A percentile compares a stretch with the other conserved stretches of the same genome.
Conservation (phyloP, 179 eudicot species). For the Gypsophila paniculata region DNA sequence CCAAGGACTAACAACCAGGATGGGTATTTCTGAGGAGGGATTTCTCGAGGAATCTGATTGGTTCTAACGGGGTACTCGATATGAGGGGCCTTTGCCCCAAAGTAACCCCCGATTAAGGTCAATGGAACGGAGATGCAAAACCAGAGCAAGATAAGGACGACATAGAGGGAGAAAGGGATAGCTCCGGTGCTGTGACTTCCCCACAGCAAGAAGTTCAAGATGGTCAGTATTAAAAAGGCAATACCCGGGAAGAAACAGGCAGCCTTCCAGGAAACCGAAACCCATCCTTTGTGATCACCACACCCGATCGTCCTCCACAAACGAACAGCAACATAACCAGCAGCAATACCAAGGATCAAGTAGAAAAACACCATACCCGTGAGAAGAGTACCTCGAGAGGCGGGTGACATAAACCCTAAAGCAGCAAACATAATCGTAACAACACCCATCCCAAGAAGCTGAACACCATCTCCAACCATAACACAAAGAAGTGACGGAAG, state of each 20-base stretch:
- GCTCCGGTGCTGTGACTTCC: slow-evolving; percentile 47
- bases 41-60: slow-evolving; percentile 39
- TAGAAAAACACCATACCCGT: slow-evolving; percentile 41
- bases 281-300: slow-evolving; percentile 36
- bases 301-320: slow-evolving; percentile 36
- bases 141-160: slow-evolving; percentile 36
- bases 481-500: slow-evolving; percentile 31
- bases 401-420: slow-evolving; percentile 44
- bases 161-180: slow-evolving; percentile 37
- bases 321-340: slow-evolving; percentile 40
- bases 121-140: slow-evolving; percentile 42
- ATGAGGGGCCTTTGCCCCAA: slow-evolving; percentile 37
- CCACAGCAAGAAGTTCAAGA: slow-evolving; percentile 38
- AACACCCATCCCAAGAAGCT: slow-evolving; percentile 35
- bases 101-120: slow-evolving; percentile 37
- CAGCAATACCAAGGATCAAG: slow-evolving; percentile 34
- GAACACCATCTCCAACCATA: slow-evolving; percentile 38
- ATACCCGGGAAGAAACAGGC: slow-evolving; percentile 44
- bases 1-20: slow-evolving; percentile 42
- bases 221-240: slow-evolving; percentile 35
- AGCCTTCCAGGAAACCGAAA: slow-evolving; percentile 38
- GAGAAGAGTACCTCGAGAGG: slow-evolving; percentile 35
- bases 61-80: slow-evolving; percentile 40
- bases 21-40: slow-evolving; percentile 38
- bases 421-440: slow-evolving; percentile 40